Conservation (phyloP, 2,329 filamentous ascomycete species). For the Colletotrichum sp. region DNA sequence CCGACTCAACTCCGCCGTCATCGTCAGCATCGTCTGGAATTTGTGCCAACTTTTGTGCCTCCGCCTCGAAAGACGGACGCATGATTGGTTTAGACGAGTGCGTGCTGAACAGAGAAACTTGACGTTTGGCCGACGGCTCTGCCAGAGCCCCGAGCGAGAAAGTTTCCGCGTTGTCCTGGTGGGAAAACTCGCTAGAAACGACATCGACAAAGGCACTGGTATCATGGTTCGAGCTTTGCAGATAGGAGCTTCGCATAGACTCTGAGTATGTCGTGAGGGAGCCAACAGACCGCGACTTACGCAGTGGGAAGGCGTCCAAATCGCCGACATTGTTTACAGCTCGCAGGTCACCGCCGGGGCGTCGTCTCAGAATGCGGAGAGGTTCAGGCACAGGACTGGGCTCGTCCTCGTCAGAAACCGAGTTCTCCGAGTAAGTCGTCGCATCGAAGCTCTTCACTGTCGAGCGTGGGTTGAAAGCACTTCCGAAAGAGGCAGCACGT, state of each 20-base stretch:
- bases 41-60: constrained; percentile 84
- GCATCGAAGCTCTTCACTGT: constrained; percentile 67
- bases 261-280: constrained; percentile 66
- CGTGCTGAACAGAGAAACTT: constrained; percentile 63
- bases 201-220: constrained; percentile 50
- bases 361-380: constrained; percentile 70
- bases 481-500: constrained; percentile 66
- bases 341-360: constrained; percentile 77
- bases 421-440: constrained; percentile 58
- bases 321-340: constrained; percentile 71
- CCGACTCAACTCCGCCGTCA: constrained; percentile 91
- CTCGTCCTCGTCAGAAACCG: constrained; percentile 51
- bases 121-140: constrained; percentile 47
- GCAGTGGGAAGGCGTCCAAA: constrained; percentile 53
- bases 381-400: constrained; percentile 51
- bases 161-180: constrained; percentile 41
- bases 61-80: constrained; percentile 83
- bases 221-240: constrained; percentile 45
- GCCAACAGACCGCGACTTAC: constrained; percentile 62
- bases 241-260: constrained; percentile 63
- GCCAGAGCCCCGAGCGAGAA: constrained; percentile 67
- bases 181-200: constrained; percentile 45
- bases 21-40: constrained; percentile 82
- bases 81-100: constrained; percentile 67
- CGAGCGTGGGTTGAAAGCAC: constrained; percentile 53